Percentiles rank a stretch among this genome's conserved stretches.
phyloP scores from a whole-genome alignment of 805 yeast genomes.

The Yarrowia divulgata region DNA sequence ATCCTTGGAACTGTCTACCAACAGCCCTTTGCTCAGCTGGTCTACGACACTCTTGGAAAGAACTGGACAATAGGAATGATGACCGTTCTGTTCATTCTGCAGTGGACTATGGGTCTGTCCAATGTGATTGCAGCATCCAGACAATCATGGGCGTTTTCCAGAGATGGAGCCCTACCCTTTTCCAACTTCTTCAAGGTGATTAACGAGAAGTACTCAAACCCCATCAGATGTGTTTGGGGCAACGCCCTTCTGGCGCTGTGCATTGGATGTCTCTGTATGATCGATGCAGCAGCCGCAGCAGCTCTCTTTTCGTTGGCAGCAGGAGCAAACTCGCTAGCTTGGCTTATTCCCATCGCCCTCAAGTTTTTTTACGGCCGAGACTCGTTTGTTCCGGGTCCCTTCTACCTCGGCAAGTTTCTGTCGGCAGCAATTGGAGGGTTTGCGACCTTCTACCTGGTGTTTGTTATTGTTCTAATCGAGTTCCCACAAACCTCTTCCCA shows the following conservation, averaged over 20 bases:
- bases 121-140: slow-evolving; percentile 11
- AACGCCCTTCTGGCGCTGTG: slow-evolving; percentile 5
- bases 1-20: slow-evolving; percentile 2
- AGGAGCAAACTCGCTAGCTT: slow-evolving; percentile 1
- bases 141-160: slow-evolving; percentile 11
- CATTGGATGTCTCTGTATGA: slow-evolving; percentile 8
- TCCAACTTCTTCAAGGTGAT: slow-evolving; percentile 9
- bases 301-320: slow-evolving; percentile 7
- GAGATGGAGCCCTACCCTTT: slow-evolving; percentile 16
- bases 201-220: background rate
- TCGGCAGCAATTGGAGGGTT: slow-evolving; percentile 3
- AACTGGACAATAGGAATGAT: slow-evolving; percentile 16
- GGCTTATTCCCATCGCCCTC: slow-evolving; percentile 13
- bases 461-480: slow-evolving; percentile 6
- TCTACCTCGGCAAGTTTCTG: slow-evolving; percentile 5
- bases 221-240: slow-evolving; percentile 18
- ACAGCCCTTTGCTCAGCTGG: slow-evolving; percentile 17
- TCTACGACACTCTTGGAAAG: slow-evolving; percentile 1
- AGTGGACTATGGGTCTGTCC: slow-evolving; percentile 10
- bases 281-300: background rate
- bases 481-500: slow-evolving; percentile 1
- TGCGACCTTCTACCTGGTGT: background rate
- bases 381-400: slow-evolving; percentile 7
- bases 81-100: slow-evolving; percentile 6
- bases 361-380: background rate